Percentiles rank a stretch among this genome's conserved stretches.
Evolutionary conservation across 2,329 filamentous ascomycete genomes (phyloP).

Genomic region (Cadophora sp.): DNA sequence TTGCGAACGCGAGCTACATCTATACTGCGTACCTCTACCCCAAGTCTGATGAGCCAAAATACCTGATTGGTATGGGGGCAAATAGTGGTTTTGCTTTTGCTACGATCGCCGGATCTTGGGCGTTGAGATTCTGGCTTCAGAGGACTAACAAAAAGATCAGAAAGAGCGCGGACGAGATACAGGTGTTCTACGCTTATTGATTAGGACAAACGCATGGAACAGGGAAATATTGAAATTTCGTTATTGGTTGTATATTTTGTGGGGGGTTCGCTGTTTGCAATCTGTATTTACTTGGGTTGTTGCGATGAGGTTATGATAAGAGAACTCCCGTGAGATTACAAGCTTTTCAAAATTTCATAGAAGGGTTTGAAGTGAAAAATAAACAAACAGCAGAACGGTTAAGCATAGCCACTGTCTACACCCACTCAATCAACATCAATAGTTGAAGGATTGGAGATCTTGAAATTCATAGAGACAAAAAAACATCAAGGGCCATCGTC

Average conservation of each 20-base stretch:
- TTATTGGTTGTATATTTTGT: background rate
- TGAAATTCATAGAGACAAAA: background rate
- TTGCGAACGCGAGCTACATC: slow-evolving; percentile 33
- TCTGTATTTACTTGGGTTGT: background rate
- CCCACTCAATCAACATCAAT: too few relatives aligned
- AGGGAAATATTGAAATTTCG: background rate
- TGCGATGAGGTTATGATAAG: background rate
- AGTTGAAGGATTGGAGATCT: too few relatives aligned
- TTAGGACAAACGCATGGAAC: background rate
- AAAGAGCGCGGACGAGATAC: slow-evolving; percentile 17
- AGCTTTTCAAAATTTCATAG: too few relatives aligned
- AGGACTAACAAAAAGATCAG: slow-evolving; percentile 44
- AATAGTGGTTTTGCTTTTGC: slow-evolving; percentile 46
- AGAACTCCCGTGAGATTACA: background rate
- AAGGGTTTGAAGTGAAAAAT: too few relatives aligned
- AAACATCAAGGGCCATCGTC: background rate
- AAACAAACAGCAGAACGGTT: too few relatives aligned
- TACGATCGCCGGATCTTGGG: slow-evolving; percentile 45
- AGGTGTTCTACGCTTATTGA: slow-evolving; percentile 32
- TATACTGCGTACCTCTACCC: slow-evolving; percentile 37
- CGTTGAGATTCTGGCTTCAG: slow-evolving; percentile 44
- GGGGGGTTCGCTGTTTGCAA: background rate
- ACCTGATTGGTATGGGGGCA: slow-evolving; percentile 42
- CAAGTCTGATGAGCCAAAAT: slow-evolving; percentile 43
- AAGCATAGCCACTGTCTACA: too few relatives aligned